These are phyloP conservation scores for Yamadazyma siamensis DNA, from an alignment of 1,139 yeast species.

Conservation along the genomic window DNA sequence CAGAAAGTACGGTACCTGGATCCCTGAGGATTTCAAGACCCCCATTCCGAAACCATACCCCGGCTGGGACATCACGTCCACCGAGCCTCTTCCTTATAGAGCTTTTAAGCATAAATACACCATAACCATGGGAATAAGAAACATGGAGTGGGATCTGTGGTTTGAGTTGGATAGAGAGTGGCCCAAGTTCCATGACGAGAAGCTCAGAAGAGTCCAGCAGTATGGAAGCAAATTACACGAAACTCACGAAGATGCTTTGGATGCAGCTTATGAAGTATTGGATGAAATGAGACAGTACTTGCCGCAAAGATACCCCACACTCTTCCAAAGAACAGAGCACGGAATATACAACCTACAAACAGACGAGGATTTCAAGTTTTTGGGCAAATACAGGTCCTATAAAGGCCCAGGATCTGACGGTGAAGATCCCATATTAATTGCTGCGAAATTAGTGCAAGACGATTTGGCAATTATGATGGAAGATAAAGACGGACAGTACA, in stretches of 20 bases:
- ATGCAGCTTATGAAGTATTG: slow-evolving; percentile 55
- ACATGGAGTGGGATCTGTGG: slow-evolving; percentile 59
- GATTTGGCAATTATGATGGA: slow-evolving; percentile 68
- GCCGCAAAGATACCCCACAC: slow-evolving; percentile 55
- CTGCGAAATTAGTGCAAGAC: slow-evolving; percentile 60
- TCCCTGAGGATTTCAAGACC: slow-evolving; percentile 46
- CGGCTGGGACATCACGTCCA: slow-evolving; percentile 48
- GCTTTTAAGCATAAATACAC: slow-evolving; percentile 58
- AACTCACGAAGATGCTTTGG: slow-evolving; percentile 49
- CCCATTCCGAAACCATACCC: slow-evolving; percentile 48
- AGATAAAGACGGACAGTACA: slow-evolving; percentile 51
- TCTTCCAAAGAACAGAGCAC: slow-evolving; percentile 41
- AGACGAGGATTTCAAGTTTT: slow-evolving; percentile 36
- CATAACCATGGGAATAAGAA: slow-evolving; percentile 63
- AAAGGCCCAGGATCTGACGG: slow-evolving; percentile 10
- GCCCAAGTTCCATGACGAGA: slow-evolving; percentile 51
- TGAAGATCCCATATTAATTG: slow-evolving; percentile 57
- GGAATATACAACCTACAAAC: slow-evolving; percentile 55
- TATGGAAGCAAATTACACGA: slow-evolving; percentile 48
- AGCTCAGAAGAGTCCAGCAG: slow-evolving; percentile 44
- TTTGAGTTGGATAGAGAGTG: slow-evolving; percentile 66
- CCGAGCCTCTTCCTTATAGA: slow-evolving; percentile 58
- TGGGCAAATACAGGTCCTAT: slow-evolving; percentile 11
- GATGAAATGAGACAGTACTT: slow-evolving; percentile 51
- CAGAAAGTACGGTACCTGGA: slow-evolving; percentile 43